phyloP scores from a whole-genome alignment of 495 filamentous ascomycete genomes.

The Aspergillus taichungensis region DNA sequence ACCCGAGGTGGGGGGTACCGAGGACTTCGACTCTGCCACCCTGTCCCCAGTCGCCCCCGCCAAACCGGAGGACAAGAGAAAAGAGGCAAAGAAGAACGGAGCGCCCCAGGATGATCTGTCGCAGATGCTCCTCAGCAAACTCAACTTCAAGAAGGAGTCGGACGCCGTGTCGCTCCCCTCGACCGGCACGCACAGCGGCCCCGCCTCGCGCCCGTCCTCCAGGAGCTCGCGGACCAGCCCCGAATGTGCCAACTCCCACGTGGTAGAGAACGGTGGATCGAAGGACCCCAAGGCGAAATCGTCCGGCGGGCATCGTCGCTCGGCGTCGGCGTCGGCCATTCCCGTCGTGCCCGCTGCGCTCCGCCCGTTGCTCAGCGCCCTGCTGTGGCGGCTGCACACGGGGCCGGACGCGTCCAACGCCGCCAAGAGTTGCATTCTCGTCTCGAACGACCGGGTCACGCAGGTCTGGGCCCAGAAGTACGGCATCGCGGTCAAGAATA shows the following conservation, averaged over 20 bases:
- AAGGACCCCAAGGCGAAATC: conserved; percentile 17
- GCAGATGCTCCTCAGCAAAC: conserved; percentile 43
- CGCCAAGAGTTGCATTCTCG: conserved; percentile 40
- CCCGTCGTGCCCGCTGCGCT: conserved; percentile 35
- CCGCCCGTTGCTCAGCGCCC: conserved; percentile 52
- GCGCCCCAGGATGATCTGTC: conserved; percentile 31
- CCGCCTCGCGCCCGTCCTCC: conserved; percentile 39
- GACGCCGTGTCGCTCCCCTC: conserved; percentile 43
- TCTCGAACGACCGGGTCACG: conserved; percentile 51
- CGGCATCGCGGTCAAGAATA: conserved; percentile 49
- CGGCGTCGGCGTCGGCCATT: conserved; percentile 26
- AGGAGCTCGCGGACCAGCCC: conserved; percentile 44
- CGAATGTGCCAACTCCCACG: conserved; percentile 28
- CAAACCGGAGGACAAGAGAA: conserved; percentile 7
- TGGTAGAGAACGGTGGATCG: conserved; percentile 18
- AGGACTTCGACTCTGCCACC: conserved; percentile 13
- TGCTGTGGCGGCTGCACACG: conserved; percentile 51
- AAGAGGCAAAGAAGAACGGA: conserved; percentile 10
- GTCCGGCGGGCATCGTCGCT: conserved; percentile 27
- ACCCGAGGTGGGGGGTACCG: conserved; percentile 13
- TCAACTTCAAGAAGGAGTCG: conserved; percentile 42
- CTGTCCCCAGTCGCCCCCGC: conserved; percentile 11
- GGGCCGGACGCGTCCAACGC: conserved; percentile 32
- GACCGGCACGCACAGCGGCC: conserved; percentile 35
- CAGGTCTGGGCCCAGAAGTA: conserved; percentile 51